Evolutionary conservation across 1,284 basidiomycete genomes (phyloP).

Genomic region (Fomitopsis palustris): DNA sequence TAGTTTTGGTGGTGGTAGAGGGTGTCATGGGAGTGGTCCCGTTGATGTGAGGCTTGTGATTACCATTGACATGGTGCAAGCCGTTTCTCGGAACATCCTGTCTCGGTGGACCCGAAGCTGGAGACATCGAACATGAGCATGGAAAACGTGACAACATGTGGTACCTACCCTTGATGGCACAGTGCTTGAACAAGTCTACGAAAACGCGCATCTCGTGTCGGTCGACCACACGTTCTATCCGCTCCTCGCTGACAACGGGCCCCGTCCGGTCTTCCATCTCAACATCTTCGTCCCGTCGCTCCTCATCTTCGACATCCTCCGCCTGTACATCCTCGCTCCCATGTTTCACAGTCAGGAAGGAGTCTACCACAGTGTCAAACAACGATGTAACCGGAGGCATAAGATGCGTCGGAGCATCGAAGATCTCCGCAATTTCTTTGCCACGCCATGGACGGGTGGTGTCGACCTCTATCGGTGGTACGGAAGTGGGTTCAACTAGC

Average conservation of each 20-base stretch:
- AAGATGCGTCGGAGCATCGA: slow-evolving; percentile 76
- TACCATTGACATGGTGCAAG: slow-evolving; percentile 19
- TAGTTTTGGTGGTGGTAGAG: background rate
- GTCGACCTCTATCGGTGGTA: slow-evolving; percentile 14
- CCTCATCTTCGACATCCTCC: slow-evolving; percentile 20
- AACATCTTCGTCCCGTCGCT: slow-evolving; percentile 32
- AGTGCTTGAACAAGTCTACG: slow-evolving; percentile 46
- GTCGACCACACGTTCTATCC: slow-evolving; percentile 36
- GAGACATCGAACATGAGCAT: background rate
- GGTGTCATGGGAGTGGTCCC: slow-evolving; percentile 16
- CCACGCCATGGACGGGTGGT: slow-evolving; percentile 33
- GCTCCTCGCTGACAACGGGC: slow-evolving; percentile 20
- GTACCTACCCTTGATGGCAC: slow-evolving; percentile 41
- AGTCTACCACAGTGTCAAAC: slow-evolving; percentile 71
- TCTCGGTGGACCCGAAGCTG: slow-evolving; percentile 11
- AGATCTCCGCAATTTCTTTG: slow-evolving; percentile 45
- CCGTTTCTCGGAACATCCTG: slow-evolving; percentile 18
- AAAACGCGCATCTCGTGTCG: slow-evolving; percentile 46
- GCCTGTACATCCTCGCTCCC: slow-evolving; percentile 13
- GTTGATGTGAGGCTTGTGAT: slow-evolving; percentile 18
- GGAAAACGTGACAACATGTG: background rate
- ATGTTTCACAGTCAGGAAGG: slow-evolving; percentile 48
- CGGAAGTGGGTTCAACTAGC: slow-evolving; percentile 35
- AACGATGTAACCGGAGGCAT: slow-evolving; percentile 75
- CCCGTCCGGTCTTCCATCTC: slow-evolving; percentile 32